These are phyloP conservation scores for Citrus sp. DNA, from an alignment of 345 rosid genomes.

Conservation along the genomic window DNA sequence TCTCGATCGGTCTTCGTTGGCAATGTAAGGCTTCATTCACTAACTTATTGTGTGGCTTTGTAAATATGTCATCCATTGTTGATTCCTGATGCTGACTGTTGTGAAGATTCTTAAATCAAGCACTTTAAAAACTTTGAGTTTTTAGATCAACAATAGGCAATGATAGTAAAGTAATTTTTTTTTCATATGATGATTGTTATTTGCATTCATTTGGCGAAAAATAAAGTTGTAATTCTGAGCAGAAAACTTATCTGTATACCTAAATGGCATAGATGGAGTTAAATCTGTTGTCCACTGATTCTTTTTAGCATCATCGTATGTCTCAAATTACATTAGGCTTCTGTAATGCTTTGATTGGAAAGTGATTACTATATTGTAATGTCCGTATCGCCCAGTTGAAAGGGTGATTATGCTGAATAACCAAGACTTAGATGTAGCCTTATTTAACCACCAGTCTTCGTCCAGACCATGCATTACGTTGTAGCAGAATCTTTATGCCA, in stretches of 20 bases:
- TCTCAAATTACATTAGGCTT: background rate
- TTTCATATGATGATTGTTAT: background rate
- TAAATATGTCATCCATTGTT: background rate
- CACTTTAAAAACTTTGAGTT: too few relatives aligned
- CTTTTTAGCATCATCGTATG: background rate
- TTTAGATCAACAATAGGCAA: too few relatives aligned
- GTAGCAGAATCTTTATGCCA: background rate
- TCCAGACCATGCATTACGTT: background rate
- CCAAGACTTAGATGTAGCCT: background rate
- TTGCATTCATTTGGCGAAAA: background rate
- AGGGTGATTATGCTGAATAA: background rate
- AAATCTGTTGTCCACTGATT: background rate
- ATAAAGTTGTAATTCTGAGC: too few relatives aligned
- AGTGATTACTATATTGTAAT: background rate
- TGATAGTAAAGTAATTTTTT: background rate
- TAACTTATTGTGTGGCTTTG: slow-evolving; percentile 8
- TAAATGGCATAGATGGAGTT: background rate
- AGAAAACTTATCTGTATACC: background rate
- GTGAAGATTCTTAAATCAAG: background rate
- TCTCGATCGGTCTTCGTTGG: slow-evolving; percentile 74
- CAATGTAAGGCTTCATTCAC: slow-evolving; percentile 55
- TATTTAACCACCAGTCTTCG: background rate
- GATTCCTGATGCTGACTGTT: background rate
- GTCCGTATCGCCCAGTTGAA: background rate
- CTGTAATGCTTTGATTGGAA: background rate